phyloP scores from a whole-genome alignment of 2,329 filamentous ascomycete species.

The Hypoxylon rubiginosum region DNA sequence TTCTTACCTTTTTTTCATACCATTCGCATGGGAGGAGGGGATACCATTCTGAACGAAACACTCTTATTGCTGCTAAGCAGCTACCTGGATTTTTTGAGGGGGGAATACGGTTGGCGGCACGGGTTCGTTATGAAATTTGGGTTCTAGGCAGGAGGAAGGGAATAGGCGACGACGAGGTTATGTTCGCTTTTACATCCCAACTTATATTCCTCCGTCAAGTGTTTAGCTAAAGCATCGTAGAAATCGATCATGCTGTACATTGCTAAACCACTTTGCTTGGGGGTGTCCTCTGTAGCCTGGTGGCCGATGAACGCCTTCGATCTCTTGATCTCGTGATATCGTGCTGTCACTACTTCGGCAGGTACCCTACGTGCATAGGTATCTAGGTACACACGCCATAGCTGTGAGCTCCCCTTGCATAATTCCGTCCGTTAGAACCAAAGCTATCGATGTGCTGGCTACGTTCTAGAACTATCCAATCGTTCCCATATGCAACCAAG shows the following conservation, averaged over 20 bases:
- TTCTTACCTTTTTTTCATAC: conserved; percentile 20
- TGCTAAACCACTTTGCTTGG: conserved; percentile 14
- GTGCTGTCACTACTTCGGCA: not conserved
- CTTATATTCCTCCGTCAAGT: conserved; percentile 10
- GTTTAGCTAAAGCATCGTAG: conserved; percentile 12
- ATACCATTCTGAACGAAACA: conserved; percentile 40
- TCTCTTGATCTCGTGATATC: not conserved
- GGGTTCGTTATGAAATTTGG: conserved; percentile 7
- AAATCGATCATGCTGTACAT: conserved; percentile 23
- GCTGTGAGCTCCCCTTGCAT: conserved; percentile 24
- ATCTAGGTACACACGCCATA: not conserved
- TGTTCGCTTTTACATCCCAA: conserved; percentile 19
- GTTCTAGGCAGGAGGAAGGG: conserved; percentile 5
- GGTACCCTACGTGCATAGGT: conserved; percentile 11
- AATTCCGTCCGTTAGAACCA: conserved; percentile 1
- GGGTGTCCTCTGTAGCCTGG: conserved; percentile 16
- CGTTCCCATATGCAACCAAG: conserved; percentile 9
- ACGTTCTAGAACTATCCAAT: conserved; percentile 18
- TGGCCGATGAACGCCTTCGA: conserved; percentile 6
- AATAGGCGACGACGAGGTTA: conserved; percentile 2
- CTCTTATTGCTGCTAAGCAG: conserved; percentile 19
- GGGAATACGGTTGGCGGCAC: not conserved
- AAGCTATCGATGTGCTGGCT: not conserved
- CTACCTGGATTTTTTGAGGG: conserved; percentile 15
- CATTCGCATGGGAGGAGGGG: conserved; percentile 27